phyloP scores from a whole-genome alignment of 306 rosid genomes.

The Vicia faba region DNA sequence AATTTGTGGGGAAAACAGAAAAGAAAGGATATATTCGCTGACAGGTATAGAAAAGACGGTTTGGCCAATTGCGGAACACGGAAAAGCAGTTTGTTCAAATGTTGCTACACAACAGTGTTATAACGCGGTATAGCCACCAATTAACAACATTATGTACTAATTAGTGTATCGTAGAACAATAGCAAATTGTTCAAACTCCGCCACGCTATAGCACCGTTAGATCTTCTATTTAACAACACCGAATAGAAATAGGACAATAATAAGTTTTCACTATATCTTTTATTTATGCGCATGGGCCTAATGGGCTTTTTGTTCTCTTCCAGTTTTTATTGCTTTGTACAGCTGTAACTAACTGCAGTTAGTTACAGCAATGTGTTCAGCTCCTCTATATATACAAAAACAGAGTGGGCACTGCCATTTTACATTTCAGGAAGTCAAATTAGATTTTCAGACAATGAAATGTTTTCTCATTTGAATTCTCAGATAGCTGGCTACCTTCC shows the following conservation, averaged over 20 bases:
- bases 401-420: not conserved
- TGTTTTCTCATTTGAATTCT: not conserved
- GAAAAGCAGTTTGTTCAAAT: not conserved
- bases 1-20: slow-evolving; percentile 8
- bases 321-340: not conserved
- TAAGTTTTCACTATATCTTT: not conserved
- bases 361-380: not conserved
- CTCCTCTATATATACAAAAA: slow-evolving; percentile 6
- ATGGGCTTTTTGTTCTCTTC: not conserved
- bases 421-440: not conserved
- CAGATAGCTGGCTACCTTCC: not conserved
- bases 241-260: not conserved
- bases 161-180: not conserved
- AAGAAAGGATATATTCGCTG: not conserved
- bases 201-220: not conserved
- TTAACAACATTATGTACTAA: not conserved
- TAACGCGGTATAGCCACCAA: not conserved
- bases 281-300: not conserved
- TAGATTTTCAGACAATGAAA: not conserved
- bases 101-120: not conserved
- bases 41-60: not conserved
- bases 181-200: not conserved
- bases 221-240: not conserved
- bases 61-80: not conserved
- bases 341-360: not conserved